These are phyloP conservation scores for Niebla homalea DNA, from an alignment of 495 filamentous ascomycete genomes.

Conservation along the genomic window DNA sequence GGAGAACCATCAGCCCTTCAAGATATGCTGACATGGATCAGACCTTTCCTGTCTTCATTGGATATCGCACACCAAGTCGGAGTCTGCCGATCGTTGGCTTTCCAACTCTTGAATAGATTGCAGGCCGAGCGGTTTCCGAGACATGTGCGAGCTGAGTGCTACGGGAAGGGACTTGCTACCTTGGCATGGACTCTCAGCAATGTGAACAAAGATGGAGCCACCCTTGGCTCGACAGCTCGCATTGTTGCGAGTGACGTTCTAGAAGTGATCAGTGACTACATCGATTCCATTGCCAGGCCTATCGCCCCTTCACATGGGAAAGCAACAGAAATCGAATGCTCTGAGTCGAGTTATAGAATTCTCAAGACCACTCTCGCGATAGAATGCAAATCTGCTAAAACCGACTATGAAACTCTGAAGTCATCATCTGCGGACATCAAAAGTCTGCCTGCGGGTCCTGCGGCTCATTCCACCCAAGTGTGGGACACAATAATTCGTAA, in stretches of 20 bases:
- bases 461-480: slow-evolving; percentile 49
- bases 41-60: slow-evolving; percentile 62
- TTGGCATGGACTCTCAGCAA: slow-evolving; percentile 38
- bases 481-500: slow-evolving; percentile 66
- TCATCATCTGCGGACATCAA: slow-evolving; percentile 22
- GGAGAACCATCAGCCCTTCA: slow-evolving; percentile 42
- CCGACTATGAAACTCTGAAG: slow-evolving; percentile 55
- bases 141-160: slow-evolving; percentile 35
- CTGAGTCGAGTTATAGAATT: slow-evolving; percentile 10
- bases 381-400: slow-evolving; percentile 59
- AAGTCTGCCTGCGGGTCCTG: slow-evolving; percentile 52
- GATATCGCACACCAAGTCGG: slow-evolving; percentile 54
- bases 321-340: background rate
- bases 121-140: slow-evolving; percentile 37
- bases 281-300: slow-evolving; percentile 30
- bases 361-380: slow-evolving; percentile 57
- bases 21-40: slow-evolving; percentile 58
- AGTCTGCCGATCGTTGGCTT: slow-evolving; percentile 54
- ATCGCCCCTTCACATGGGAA: slow-evolving; percentile 11
- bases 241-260: slow-evolving; percentile 41
- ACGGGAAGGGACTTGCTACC: slow-evolving; percentile 34
- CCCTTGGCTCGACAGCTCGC: slow-evolving; percentile 35
- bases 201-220: slow-evolving; percentile 37
- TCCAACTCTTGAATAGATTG: slow-evolving; percentile 54
- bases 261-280: slow-evolving; percentile 35